Evolutionary conservation across 768 basidiomycete species (phyloP).

Genomic region (Mycena vulgaris): DNA sequence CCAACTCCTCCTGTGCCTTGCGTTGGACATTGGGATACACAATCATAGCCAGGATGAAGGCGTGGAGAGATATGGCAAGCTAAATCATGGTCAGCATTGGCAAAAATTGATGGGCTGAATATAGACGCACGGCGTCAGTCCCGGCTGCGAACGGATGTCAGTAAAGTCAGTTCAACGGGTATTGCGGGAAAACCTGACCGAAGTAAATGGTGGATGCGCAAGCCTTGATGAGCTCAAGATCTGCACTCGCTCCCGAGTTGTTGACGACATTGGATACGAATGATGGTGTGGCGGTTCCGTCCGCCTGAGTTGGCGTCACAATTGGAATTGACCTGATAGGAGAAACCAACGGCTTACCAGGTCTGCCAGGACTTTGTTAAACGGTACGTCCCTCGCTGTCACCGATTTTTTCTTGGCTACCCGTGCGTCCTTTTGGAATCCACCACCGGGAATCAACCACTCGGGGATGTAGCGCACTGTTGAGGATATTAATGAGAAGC

Average conservation of each 20-base stretch:
- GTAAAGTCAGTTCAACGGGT: no score
- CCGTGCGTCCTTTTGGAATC: neutral
- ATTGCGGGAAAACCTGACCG: no score
- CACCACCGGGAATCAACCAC: neutral
- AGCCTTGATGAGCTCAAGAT: neutral
- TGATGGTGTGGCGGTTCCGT: conserved; percentile 35
- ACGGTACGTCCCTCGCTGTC: neutral
- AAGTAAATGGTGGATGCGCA: neutral
- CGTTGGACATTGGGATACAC: conserved; percentile 11
- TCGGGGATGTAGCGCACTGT: neutral
- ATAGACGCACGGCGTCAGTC: neutral
- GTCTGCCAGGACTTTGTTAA: neutral
- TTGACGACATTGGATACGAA: conserved; percentile 38
- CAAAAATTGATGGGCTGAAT: neutral
- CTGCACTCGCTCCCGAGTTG: neutral
- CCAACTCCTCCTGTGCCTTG: conserved; percentile 52
- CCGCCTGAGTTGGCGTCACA: no score
- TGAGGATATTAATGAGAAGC: no score
- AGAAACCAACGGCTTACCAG: no score
- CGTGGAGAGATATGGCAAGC: neutral
- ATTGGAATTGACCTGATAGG: no score
- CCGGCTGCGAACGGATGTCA: neutral
- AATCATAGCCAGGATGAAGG: neutral
- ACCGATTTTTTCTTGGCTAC: neutral
- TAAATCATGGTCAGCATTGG: neutral